Evolutionary conservation across 163 green algal genomes (phyloP).

Genomic region (Chlamydomonas reinhardtii): DNA sequence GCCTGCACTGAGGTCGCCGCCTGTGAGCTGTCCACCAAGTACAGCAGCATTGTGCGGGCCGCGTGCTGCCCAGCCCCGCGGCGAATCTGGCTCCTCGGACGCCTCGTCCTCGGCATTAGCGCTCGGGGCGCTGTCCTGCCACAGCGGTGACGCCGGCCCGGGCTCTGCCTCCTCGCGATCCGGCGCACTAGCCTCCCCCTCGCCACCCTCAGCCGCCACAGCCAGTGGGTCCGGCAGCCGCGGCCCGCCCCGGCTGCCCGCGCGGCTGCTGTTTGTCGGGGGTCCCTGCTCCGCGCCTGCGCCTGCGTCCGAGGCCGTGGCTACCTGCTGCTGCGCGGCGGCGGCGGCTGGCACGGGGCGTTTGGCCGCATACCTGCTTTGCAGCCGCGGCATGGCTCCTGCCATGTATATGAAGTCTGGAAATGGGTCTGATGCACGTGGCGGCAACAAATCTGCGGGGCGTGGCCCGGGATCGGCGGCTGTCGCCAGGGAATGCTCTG

Average conservation of each 20-base stretch:
- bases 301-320: background rate
- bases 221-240: background rate
- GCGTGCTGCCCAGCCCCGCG: background rate
- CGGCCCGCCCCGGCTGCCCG: background rate
- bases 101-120: background rate
- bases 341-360: background rate
- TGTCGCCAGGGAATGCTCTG: background rate
- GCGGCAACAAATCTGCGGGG: background rate
- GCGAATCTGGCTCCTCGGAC: background rate
- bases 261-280: background rate
- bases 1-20: too few relatives aligned
- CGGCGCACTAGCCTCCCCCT: too few relatives aligned
- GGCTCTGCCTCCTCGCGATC: too few relatives aligned
- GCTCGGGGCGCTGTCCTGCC: background rate
- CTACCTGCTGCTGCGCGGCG: background rate
- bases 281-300: background rate
- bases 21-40: too few relatives aligned
- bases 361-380: conserved; percentile 21
- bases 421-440: background rate
- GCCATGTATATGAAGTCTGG: conserved; percentile 27
- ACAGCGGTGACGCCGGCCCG: background rate
- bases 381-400: conserved; percentile 18
- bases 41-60: background rate
- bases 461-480: too few relatives aligned
- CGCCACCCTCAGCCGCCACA: background rate